Base-by-base conservation (phyloP, 345 rosid species). In the Tarenaya hassleriana region DNA sequence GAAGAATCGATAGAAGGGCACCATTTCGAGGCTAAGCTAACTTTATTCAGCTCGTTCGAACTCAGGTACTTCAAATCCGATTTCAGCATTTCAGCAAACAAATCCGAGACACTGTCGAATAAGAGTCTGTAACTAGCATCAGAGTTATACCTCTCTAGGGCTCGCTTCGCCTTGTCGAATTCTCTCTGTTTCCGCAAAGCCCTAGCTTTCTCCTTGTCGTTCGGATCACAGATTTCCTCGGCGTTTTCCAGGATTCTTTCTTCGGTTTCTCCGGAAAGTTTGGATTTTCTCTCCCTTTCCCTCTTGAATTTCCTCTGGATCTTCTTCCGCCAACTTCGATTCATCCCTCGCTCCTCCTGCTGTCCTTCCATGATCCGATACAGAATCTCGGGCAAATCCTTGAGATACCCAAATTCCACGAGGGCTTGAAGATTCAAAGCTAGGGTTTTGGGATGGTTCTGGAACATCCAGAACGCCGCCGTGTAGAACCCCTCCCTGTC, bases 401-500 rank as follows among this genome's bases (percentile, higher is more conserved):
- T 88, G 27, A 80, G 61, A 40, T 69, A 82, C 1, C 96, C 94
- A 11, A 84, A 80, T 7, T 52, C 57, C 0, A 62, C 75, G 24
- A 78, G 59, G 8, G 63, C 35, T 1, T 55, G 61, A 14, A 70
- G 51, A 50, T 75, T 88, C 46, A 66, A 71, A 18, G 90, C 81
- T 14, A 88, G 63, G 12, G 94, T 78, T 34, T 72, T 71, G 1
- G 94, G 91, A 24, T 80, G 88, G 43, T 62, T 55, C 37, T 53
- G 15, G 56, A 66, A 70, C 31, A 84, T 69, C 90, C 88, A 87
- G 27, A 64, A 38, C 7, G 78, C 86, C 0, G 74, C 67, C 0
- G 71, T 52, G 50, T 79, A 76, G 67, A 75, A 87, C 19, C 94
- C 86, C 66, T 81, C 87, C 63, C 60, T 81, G 34, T 84, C 83